Base-by-base conservation (phyloP, 2,329 filamentous ascomycete species). In the Cladophialophora chaetospira region DNA sequence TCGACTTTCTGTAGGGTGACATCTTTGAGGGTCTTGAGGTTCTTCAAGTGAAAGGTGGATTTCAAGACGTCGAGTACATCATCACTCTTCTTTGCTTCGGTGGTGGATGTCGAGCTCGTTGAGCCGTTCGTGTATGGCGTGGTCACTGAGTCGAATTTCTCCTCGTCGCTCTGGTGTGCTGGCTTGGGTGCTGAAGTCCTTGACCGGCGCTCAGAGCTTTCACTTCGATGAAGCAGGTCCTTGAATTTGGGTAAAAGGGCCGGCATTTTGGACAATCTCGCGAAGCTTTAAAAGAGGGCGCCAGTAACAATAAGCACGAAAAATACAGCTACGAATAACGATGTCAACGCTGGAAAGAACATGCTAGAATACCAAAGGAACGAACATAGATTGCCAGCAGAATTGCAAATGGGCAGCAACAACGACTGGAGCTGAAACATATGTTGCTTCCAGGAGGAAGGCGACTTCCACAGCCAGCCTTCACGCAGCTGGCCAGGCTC, bases 41-140 rank as follows among this genome's bases (percentile, higher is more conserved):
- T 74, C 25, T 75, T 70, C 17, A 79, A 71, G 51, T 71, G 78
- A 61, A 83, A 62, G 52, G 75, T 62, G 53, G 75, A 72, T 46
- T 67, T 69, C n/a, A 84, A 62, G 60, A 82, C 80, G 23, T 55
- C 31, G 71, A 69, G 23, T 73, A 58, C 48, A 11, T 54, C n/a
- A 15, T 57, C 56, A 4, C 55, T 58, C 17, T 43, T 51, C 21
- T 38, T 51, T 33, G 42, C 52, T 17, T 61, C 58, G 25, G 10
- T 43, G 4, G 51, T 46, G 13, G 55, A 55, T 15, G 17, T 15
- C 5, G 58, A 58, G 50, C 28, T 42, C 25, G 56, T 15, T 23
- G 42, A 36, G 13, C 42, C n/a, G n/a, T n/a, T n/a, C n/a, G n/a
- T n/a, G n/a, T n/a, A n/a, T n/a, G n/a, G n/a, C n/a, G n/a, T n/a